phyloP scores from a whole-genome alignment of 305 asterid genomes.

The Plantago coronopus region DNA sequence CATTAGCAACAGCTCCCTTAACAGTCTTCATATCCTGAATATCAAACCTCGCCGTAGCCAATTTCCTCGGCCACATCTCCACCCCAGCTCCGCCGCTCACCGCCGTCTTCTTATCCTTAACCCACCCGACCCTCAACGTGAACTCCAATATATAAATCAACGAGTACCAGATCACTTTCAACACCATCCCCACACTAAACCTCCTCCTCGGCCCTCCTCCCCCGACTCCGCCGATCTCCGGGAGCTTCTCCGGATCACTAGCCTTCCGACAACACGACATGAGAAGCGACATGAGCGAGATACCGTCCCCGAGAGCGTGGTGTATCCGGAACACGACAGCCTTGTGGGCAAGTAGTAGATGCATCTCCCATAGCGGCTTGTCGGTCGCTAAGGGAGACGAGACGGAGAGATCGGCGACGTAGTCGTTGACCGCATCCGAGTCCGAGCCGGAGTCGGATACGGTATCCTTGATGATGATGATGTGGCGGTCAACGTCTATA shows the following conservation, averaged over 20 bases:
- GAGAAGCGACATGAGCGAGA: not conserved
- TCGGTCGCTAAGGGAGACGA: slow-evolving; percentile 34
- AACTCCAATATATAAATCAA: slow-evolving; percentile 46
- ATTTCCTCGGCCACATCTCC: slow-evolving; percentile 81
- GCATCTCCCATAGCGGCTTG: slow-evolving; percentile 57
- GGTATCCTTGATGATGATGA: slow-evolving; percentile 26
- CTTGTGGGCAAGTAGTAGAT: slow-evolving; percentile 22
- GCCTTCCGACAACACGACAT: slow-evolving; percentile 6
- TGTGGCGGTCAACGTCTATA: slow-evolving; percentile 36
- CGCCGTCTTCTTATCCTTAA: slow-evolving; percentile 51
- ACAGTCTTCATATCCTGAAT: slow-evolving; percentile 74
- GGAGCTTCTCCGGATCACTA: not conserved
- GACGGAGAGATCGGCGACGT: slow-evolving; percentile 36
- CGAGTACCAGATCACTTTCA: slow-evolving; percentile 52
- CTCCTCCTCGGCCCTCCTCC: slow-evolving; percentile 15
- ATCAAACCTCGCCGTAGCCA: slow-evolving; percentile 66
- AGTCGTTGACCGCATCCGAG: slow-evolving; percentile 41
- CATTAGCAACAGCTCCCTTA: slow-evolving; percentile 49
- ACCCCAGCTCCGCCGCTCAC: slow-evolving; percentile 80
- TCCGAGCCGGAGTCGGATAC: slow-evolving; percentile 3
- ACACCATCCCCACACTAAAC: slow-evolving; percentile 31
- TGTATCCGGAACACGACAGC: not conserved
- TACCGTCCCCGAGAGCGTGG: slow-evolving; percentile 8
- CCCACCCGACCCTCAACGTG: slow-evolving; percentile 44
- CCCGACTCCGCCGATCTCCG: not conserved